Conservation (phyloP, 139 green algal species). For the Klebsormidium nitens region DNA sequence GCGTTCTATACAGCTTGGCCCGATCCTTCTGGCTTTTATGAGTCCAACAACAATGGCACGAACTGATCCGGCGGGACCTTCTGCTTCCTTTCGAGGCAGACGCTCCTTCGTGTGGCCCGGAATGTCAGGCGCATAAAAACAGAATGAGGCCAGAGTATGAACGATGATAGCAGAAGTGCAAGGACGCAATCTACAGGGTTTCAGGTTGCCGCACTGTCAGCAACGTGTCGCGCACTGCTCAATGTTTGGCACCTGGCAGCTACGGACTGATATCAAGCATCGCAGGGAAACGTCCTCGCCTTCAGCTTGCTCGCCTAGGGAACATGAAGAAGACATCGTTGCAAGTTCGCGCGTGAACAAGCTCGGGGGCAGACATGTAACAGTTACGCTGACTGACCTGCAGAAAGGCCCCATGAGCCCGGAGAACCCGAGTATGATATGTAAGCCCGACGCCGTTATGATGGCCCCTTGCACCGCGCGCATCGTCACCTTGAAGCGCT, state of each 20-base stretch:
- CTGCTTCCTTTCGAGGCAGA: too few species aligned
- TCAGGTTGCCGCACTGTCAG: too few species aligned
- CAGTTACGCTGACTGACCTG: background rate
- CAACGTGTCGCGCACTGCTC: too few species aligned
- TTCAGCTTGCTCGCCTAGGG: background rate
- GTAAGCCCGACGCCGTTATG: background rate
- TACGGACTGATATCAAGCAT: background rate
- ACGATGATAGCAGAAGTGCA: too few species aligned
- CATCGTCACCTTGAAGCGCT: constrained; percentile 1
- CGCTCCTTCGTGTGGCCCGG: too few species aligned
- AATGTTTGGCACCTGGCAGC: background rate
- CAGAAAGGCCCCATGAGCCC: background rate
- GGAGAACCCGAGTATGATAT: constrained; percentile 7
- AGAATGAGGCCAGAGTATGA: too few species aligned
- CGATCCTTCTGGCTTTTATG: too few species aligned
- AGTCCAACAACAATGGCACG: too few species aligned
- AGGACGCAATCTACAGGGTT: too few species aligned
- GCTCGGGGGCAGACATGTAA: background rate
- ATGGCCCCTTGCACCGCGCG: constrained; percentile 1
- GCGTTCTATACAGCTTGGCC: too few species aligned
- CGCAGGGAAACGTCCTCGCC: background rate
- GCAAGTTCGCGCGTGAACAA: background rate
- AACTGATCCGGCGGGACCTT: too few species aligned
- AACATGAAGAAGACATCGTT: background rate
- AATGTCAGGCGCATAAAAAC: too few species aligned